Conservation (phyloP, 2,329 filamentous ascomycete genomes). For the Talaromyces pinophilus region DNA sequence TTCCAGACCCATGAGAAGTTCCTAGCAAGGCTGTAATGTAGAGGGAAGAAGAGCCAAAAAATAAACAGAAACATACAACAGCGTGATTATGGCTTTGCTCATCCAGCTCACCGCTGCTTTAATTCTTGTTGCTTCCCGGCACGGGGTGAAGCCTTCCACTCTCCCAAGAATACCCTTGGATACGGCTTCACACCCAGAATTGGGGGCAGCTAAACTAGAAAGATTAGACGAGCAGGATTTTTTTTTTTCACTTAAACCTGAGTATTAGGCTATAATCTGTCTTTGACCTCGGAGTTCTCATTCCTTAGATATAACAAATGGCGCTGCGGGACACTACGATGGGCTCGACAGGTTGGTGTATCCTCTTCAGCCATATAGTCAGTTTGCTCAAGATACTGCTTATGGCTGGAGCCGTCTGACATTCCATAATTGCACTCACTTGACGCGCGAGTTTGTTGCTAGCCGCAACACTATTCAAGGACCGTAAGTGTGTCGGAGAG, state of each 20-base stretch:
- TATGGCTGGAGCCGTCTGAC: constrained; percentile 44
- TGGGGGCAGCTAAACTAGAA: not conserved
- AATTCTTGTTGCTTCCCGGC: not conserved
- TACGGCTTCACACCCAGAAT: not conserved
- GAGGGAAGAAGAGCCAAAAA: no score
- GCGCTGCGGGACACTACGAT: constrained; percentile 35
- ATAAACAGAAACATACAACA: no score
- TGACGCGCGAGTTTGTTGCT: constrained; percentile 43
- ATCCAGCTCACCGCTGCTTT: not conserved
- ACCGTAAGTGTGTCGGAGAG: constrained; percentile 9
- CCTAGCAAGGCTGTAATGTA: no score
- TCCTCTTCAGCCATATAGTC: constrained; percentile 31
- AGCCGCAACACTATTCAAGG: constrained; percentile 22
- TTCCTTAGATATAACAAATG: constrained; percentile 25
- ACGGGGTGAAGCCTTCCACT: not conserved
- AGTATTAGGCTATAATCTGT: no score
- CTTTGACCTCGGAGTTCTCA: no score
- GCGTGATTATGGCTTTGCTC: no score
- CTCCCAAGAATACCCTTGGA: not conserved
- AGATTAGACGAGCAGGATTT: not conserved
- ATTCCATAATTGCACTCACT: constrained; percentile 42
- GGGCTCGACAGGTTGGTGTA: constrained; percentile 35
- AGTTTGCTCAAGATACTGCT: constrained; percentile 33
- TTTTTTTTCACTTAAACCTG: no score
- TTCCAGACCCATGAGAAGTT: no score